phyloP scores from a whole-genome alignment of 2,329 filamentous ascomycete species.

The Trichoderma asperellum region DNA sequence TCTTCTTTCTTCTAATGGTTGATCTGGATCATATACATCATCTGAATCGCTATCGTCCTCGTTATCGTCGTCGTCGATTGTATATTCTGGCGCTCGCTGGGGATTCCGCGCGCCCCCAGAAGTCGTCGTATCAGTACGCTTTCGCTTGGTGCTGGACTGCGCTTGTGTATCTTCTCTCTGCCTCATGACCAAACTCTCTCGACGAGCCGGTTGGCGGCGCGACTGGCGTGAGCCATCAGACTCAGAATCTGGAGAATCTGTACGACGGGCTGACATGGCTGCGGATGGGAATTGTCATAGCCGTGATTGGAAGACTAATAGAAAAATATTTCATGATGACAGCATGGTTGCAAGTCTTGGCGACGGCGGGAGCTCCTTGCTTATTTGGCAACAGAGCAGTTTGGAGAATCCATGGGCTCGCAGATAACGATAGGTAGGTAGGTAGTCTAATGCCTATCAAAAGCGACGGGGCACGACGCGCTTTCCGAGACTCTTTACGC shows the following conservation, averaged over 20 bases:
- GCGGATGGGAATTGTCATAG: slow-evolving; percentile 36
- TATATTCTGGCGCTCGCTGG: slow-evolving; percentile 25
- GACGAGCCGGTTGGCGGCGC: slow-evolving; percentile 28
- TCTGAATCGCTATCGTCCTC: slow-evolving; percentile 27
- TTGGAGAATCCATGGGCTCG: background rate
- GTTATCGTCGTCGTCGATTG: background rate
- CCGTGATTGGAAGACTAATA: background rate
- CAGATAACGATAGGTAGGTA: background rate
- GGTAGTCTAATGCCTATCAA: background rate
- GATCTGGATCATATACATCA: slow-evolving; percentile 78
- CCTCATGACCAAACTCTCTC: slow-evolving; percentile 35
- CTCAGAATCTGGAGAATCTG: slow-evolving; percentile 26
- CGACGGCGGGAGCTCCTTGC: background rate
- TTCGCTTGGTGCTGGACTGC: slow-evolving; percentile 39
- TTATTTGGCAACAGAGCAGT: background rate
- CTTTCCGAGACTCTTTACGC: background rate
- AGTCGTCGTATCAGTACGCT: slow-evolving; percentile 38
- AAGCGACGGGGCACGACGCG: background rate
- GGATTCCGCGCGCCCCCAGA: slow-evolving; percentile 32
- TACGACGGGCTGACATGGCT: slow-evolving; percentile 28
- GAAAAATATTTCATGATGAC: background rate
- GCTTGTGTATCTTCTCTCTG: slow-evolving; percentile 34
- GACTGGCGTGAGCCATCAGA: slow-evolving; percentile 34
- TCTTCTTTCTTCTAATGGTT: slow-evolving; percentile 74
- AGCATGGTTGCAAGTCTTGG: background rate